Percentiles rank a stretch among this genome's conserved stretches.
Conservation (phyloP, 2,329 filamentous ascomycete species). For the Aspergillus novofumigatus region DNA sequence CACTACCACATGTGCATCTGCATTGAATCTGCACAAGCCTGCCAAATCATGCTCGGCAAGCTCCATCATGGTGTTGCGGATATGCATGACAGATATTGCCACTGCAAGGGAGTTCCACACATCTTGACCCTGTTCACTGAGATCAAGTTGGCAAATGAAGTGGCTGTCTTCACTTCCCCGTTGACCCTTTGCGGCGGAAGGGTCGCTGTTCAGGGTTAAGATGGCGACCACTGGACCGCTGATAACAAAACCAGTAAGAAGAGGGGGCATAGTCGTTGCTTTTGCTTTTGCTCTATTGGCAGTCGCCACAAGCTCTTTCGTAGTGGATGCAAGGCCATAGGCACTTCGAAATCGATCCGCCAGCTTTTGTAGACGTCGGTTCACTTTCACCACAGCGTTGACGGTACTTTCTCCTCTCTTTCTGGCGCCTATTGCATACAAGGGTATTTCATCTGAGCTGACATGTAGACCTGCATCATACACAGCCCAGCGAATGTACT, state of each 20-base stretch:
- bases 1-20: neutral
- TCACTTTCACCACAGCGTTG: conserved; percentile 41
- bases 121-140: conserved; percentile 50
- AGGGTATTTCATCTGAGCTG: conserved; percentile 33
- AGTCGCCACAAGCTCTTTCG: neutral
- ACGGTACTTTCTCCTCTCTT: conserved; percentile 36
- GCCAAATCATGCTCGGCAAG: conserved; percentile 34
- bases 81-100: conserved; percentile 53
- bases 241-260: conserved; percentile 53
- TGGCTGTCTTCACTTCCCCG: conserved; percentile 14
- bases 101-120: conserved; percentile 59
- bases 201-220: conserved; percentile 46
- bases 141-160: conserved; percentile 52
- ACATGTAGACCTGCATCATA: conserved; percentile 44
- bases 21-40: conserved; percentile 11
- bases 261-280: conserved; percentile 35
- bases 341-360: conserved; percentile 40
- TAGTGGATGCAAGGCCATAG: conserved; percentile 3
- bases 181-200: conserved; percentile 19
- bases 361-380: conserved; percentile 42
- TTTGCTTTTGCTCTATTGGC: conserved; percentile 4
- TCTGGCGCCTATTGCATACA: conserved; percentile 45
- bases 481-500: conserved; percentile 53
- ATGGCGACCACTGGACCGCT: conserved; percentile 51
- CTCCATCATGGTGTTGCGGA: conserved; percentile 47